Conservation (phyloP, 768 basidiomycete species). For the Trametes meyenii region DNA sequence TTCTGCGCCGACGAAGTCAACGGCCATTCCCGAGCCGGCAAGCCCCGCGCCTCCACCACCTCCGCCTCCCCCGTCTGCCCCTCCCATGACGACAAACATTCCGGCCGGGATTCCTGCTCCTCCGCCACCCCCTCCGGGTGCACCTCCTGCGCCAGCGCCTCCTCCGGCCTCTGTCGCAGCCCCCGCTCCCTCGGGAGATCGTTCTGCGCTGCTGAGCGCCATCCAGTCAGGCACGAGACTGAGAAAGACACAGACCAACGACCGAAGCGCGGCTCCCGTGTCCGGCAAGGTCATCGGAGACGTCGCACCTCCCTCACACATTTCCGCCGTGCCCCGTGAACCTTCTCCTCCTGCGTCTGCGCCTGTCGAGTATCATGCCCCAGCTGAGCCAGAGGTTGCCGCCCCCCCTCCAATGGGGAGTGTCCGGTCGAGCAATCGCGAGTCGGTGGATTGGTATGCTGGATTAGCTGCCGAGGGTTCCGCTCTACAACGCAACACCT, state of each 20-base stretch:
- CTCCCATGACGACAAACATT: slow-evolving; percentile 33
- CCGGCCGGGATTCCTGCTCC: slow-evolving; percentile 34
- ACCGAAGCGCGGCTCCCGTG: slow-evolving; percentile 70
- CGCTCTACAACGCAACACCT: slow-evolving; percentile 36
- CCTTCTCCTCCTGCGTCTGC: slow-evolving; percentile 44
- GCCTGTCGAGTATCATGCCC: slow-evolving; percentile 29
- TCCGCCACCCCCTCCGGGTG: slow-evolving; percentile 35
- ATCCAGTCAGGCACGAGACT: slow-evolving; percentile 80
- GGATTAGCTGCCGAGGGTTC: slow-evolving; percentile 79
- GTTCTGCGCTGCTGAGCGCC: slow-evolving; percentile 69
- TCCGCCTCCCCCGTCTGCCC: slow-evolving; percentile 43
- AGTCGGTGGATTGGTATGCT: slow-evolving; percentile 91
- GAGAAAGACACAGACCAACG: slow-evolving; percentile 77
- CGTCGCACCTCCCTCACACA: slow-evolving; percentile 67
- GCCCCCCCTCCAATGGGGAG: slow-evolving; percentile 18
- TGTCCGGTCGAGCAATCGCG: slow-evolving; percentile 52
- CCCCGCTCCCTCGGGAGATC: slow-evolving; percentile 49
- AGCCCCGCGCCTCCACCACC: slow-evolving; percentile 42
- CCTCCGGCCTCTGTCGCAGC: slow-evolving; percentile 34
- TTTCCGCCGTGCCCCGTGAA: slow-evolving; percentile 50
- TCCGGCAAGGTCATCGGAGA: slow-evolving; percentile 84
- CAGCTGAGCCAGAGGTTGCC: slow-evolving; percentile 22
- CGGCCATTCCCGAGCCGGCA: slow-evolving; percentile 25
- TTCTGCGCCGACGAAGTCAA: slow-evolving; percentile 23
- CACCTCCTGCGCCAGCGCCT: slow-evolving; percentile 37